A percentile compares a stretch with the other conserved stretches of the same genome.
These are phyloP conservation scores for Kickxella alabastrina DNA, from an alignment of 192 early-diverging fungal species.

Conservation along the genomic window DNA sequence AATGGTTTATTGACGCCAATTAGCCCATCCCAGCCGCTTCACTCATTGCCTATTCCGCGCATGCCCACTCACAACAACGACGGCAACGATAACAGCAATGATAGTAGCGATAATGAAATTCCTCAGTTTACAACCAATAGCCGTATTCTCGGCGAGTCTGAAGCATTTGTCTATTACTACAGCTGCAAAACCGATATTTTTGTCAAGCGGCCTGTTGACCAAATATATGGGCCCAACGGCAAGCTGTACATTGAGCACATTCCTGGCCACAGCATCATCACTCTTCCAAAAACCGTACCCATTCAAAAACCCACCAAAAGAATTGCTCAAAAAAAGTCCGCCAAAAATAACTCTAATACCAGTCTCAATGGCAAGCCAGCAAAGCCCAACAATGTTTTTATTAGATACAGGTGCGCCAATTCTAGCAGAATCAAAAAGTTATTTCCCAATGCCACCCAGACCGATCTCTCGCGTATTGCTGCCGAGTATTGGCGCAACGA, in stretches of 20 bases:
- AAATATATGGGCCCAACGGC: conserved; percentile 12
- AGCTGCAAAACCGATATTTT: conserved; percentile 3
- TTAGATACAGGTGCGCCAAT: conserved; percentile 24
- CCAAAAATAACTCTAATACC: background rate
- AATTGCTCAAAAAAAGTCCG: background rate
- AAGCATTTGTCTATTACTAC: background rate
- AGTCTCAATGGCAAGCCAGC: background rate
- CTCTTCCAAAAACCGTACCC: conserved; percentile 8
- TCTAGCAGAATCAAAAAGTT: conserved; percentile 4
- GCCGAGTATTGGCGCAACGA: conserved; percentile 31
- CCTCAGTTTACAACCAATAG: background rate
- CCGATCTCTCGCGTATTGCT: conserved; percentile 19
- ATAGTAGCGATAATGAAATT: background rate
- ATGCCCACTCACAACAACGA: background rate
- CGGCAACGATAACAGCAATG: background rate
- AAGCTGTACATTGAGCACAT: conserved; percentile 27
- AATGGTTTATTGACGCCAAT: background rate
- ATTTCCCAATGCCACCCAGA: conserved; percentile 15
- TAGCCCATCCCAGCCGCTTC: background rate
- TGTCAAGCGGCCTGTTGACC: conserved; percentile 10
- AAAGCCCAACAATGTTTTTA: conserved; percentile 27
- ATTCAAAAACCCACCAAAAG: background rate
- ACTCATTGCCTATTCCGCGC: background rate
- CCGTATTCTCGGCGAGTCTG: background rate
- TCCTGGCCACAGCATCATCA: conserved; percentile 22